A percentile compares a stretch with the other conserved stretches of the same genome.
Conservation (phyloP, 108 stramenopile genomes). For the Mediolabrus comicus region DNA sequence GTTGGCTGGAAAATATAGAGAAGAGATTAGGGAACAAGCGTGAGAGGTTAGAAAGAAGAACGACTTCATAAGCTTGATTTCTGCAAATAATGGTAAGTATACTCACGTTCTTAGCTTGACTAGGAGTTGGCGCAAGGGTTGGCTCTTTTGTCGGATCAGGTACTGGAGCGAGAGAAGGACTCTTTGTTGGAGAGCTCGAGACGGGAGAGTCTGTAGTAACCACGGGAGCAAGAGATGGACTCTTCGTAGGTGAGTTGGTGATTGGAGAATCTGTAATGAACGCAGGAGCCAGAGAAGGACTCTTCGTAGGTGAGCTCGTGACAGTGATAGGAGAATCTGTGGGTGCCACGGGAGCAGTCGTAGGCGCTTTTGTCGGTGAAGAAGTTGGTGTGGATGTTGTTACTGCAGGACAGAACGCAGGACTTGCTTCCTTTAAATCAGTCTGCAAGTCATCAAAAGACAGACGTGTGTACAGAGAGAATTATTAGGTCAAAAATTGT, state of each 20-base stretch:
- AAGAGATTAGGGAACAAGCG: too few species aligned
- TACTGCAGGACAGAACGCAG: neutral
- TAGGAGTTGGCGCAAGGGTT: neutral
- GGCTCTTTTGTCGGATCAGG: too few species aligned
- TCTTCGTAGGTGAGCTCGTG: neutral
- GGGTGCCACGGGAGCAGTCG: neutral
- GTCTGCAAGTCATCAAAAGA: neutral
- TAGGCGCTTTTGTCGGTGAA: neutral
- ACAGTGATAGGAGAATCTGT: neutral
- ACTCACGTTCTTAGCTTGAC: neutral
- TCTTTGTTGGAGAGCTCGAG: neutral
- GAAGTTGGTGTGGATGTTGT: neutral
- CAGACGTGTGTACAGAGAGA: neutral
- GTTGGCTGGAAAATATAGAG: too few species aligned
- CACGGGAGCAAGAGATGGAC: neutral
- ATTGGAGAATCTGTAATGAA: neutral
- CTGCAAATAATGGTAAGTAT: too few species aligned
- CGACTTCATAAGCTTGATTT: too few species aligned
- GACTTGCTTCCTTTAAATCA: neutral
- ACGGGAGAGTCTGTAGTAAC: neutral
- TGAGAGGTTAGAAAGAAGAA: too few species aligned
- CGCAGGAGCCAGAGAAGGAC: neutral
- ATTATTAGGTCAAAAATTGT: neutral
- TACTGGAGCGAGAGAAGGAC: too few species aligned
- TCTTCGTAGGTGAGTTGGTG: neutral